Evolutionary conservation across 352 stramenopile species (phyloP), one percentile per base, ranked within the genome.

Genomic region (Globisporangium yorkense): DNA sequence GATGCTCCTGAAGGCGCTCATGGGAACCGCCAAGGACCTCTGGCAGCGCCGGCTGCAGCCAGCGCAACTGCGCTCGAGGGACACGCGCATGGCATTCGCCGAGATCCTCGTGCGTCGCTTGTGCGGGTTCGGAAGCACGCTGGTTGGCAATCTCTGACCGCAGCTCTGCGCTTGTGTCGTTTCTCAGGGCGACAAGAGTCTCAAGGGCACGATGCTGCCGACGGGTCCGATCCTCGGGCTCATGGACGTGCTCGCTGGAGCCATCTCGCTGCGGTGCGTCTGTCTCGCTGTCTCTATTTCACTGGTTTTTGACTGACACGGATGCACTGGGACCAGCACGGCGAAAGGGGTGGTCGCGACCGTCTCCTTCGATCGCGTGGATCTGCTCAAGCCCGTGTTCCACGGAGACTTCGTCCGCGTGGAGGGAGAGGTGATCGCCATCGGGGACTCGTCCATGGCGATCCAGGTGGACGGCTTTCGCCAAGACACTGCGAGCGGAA

Each of bases 291-390:
- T 27, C 24, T 27, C 24, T 27, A 1, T 1, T 27, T 27, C 24
- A 27, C 24, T 27, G 24, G 24, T 27, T 27, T 27, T 27, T 27
- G 24, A 15, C 8, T 2, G 8, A 39, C 8, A 9, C 33, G 33
- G 8, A 10, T 9, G 16, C n/a, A 7, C 18, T 6, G 12, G 46
- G 15, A 15, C 2, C 24, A 74, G 67, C 15, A 61, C 68, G 15
- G 67, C 74, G 3, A 59, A 63, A 3, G 74, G 76, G 5, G 61
- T 63, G 6, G 68, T 57, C 18, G 76, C 74, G 10, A 84, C 74
- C 9, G 77, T 87, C 61, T 81, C 67, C 5, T 83, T 87, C 61
- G 74, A 87, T 44, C 74, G 75, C 10, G 71, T 87, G 35, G 74
- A 84, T 33, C 54, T 80, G 20, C 56, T 80, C 3, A 83, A 82